phyloP scores from a whole-genome alignment of 75 land plant species.

The Isoetes taiwanensis region DNA sequence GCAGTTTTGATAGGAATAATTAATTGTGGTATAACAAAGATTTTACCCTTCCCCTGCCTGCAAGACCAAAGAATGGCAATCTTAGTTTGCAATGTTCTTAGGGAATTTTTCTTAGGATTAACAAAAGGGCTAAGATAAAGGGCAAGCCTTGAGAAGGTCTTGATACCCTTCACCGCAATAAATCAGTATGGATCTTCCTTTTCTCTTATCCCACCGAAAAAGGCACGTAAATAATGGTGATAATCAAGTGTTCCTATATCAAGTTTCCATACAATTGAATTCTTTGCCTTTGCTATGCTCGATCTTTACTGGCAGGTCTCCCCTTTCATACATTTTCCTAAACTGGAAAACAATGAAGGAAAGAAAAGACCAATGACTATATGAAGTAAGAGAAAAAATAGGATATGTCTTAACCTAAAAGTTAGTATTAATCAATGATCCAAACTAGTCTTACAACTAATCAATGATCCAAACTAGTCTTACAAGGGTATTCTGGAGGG shows the following conservation, averaged over 20 bases:
- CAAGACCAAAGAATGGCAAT: no score
- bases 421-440: not conserved
- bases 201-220: conserved; percentile 30
- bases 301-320: conserved; percentile 23
- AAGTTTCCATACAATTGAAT: conserved; percentile 22
- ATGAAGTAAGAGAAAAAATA: not conserved
- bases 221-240: conserved; percentile 28
- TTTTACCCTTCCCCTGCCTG: not conserved
- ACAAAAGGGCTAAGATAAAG: no score
- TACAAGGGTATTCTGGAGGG: conserved; percentile 29
- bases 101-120: no score
- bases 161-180: conserved; percentile 28
- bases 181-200: conserved; percentile 33
- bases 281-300: conserved; percentile 19
- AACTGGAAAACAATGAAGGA: conserved; percentile 19
- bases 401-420: not conserved
- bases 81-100: no score
- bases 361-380: no score
- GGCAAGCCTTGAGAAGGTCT: conserved; percentile 38
- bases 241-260: conserved; percentile 27
- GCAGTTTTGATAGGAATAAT: conserved; percentile 6
- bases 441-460: not conserved
- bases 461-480: not conserved
- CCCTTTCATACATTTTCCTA: conserved; percentile 31
- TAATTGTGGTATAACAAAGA: not conserved